Percentiles rank a stretch among this genome's conserved stretches.
Conservation (phyloP, 2,329 filamentous ascomycete genomes). For the Fusarium verrucosum region DNA sequence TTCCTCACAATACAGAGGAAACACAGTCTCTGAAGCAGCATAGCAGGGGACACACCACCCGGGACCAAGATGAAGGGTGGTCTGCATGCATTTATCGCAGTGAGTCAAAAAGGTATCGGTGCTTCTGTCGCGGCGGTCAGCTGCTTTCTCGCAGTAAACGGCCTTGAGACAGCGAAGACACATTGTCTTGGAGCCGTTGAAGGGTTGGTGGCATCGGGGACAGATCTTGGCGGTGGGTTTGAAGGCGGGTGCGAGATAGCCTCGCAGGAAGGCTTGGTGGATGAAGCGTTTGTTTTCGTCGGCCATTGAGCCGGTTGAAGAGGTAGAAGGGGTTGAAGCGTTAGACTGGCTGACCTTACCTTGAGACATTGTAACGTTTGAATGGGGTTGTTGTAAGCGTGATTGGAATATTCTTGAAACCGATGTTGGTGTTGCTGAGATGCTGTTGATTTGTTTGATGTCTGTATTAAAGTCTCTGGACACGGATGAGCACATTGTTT, state of each 20-base stretch:
- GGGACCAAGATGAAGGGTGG: conserved; percentile 33
- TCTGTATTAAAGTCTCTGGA: rapidly evolving
- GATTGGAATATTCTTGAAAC: not conserved
- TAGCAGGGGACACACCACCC: conserved; percentile 34
- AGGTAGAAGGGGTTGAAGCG: no score
- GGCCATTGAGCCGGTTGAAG: not conserved
- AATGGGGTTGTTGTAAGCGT: not conserved
- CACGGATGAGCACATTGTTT: not conserved
- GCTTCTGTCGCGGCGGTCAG: not conserved
- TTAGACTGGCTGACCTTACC: conserved; percentile 3
- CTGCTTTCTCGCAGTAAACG: not conserved
- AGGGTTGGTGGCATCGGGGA: not conserved
- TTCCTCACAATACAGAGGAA: conserved; percentile 22
- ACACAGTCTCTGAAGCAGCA: not conserved
- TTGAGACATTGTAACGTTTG: not conserved
- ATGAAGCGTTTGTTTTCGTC: conserved; percentile 5
- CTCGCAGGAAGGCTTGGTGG: conserved; percentile 11
- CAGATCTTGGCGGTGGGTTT: conserved; percentile 7
- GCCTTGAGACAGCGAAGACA: conserved; percentile 17
- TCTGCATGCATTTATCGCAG: conserved; percentile 1
- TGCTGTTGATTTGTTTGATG: not conserved
- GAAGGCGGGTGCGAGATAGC: conserved; percentile 18
- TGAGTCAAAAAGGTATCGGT: conserved; percentile 10
- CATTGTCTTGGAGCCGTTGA: not conserved
- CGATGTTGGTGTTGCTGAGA: not conserved